Conservation (phyloP, 1,284 basidiomycete genomes). For the Peniophora sp. region DNA sequence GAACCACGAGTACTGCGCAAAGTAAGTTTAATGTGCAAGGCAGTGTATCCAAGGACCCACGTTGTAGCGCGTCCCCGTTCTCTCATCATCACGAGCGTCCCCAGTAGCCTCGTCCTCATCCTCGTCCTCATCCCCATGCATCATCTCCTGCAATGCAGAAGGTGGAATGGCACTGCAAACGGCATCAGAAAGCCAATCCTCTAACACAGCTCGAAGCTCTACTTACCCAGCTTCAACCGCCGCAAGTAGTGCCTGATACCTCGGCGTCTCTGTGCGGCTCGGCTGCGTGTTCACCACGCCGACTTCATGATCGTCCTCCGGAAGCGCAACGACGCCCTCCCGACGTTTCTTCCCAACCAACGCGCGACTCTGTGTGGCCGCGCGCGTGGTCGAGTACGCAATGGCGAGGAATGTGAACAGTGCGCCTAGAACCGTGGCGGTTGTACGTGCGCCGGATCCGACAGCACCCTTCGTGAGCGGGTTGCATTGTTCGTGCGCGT, state of each 20-base stretch:
- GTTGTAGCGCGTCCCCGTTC: slow-evolving; percentile 95
- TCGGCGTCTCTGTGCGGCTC: slow-evolving; percentile 75
- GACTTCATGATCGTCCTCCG: slow-evolving; percentile 54
- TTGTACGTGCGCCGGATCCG: slow-evolving; percentile 67
- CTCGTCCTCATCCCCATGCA: slow-evolving; percentile 71
- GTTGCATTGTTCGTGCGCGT: slow-evolving; percentile 83
- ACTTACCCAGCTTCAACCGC: slow-evolving; percentile 90
- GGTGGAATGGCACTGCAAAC: slow-evolving; percentile 76
- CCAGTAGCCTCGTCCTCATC: slow-evolving; percentile 51
- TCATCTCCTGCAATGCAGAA: slow-evolving; percentile 77
- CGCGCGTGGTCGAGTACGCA: slow-evolving; percentile 93
- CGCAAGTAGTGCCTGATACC: slow-evolving; percentile 92
- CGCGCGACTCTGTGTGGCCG: slow-evolving; percentile 91
- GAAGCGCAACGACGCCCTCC: background rate
- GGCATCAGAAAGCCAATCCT: background rate
- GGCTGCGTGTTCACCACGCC: slow-evolving; percentile 83
- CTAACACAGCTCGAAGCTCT: background rate
- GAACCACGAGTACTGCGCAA: slow-evolving; percentile 88
- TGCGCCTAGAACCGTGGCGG: slow-evolving; percentile 86
- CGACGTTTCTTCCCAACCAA: slow-evolving; percentile 68
- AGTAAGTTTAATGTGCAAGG: slow-evolving; percentile 5
- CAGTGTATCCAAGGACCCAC: slow-evolving; percentile 32
- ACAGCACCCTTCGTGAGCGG: slow-evolving; percentile 60
- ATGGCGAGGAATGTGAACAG: slow-evolving; percentile 97
- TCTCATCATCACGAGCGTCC: slow-evolving; percentile 87